phyloP scores from a whole-genome alignment of 768 basidiomycete genomes.

The Mycena rebaudengoi region DNA sequence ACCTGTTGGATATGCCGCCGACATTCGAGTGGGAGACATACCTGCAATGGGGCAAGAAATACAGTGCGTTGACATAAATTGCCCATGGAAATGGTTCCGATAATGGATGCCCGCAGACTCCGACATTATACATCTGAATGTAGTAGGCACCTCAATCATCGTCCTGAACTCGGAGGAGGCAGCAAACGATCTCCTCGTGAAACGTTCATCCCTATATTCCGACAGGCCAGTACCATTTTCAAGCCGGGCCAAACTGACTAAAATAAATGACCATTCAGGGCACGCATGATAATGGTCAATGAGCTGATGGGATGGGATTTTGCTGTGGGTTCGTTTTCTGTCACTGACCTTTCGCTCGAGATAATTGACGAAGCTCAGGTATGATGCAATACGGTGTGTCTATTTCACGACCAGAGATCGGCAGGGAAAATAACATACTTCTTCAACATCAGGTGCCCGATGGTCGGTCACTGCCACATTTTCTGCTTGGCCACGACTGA shows the following conservation, averaged over 20 bases:
- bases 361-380: not conserved
- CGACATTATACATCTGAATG: constrained; percentile 39
- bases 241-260: not conserved
- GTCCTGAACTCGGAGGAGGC: constrained; percentile 45
- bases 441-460: constrained; percentile 1
- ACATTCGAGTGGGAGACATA: constrained; percentile 20
- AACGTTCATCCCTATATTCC: constrained; percentile 51
- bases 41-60: constrained; percentile 20
- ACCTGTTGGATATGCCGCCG: constrained; percentile 19
- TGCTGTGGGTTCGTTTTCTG: constrained; percentile 26
- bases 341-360: no score
- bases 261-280: constrained; percentile 25
- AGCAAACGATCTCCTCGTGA: constrained; percentile 51
- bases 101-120: constrained; percentile 32
- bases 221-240: constrained; percentile 36
- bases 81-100: no score
- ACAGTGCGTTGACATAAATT: constrained; percentile 1
- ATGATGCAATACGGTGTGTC: constrained; percentile 47
- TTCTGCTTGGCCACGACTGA: not conserved
- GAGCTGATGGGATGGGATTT: constrained; percentile 50
- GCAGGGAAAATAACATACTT: not conserved
- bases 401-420: no score
- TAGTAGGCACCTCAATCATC: constrained; percentile 42
- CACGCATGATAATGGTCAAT: constrained; percentile 38
- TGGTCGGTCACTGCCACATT: constrained; percentile 1